A percentile compares a stretch with the other conserved stretches of the same genome.
Evolutionary conservation across 371 early-diverging fungal genomes (phyloP).

Genomic region (Batkoa obscura): DNA sequence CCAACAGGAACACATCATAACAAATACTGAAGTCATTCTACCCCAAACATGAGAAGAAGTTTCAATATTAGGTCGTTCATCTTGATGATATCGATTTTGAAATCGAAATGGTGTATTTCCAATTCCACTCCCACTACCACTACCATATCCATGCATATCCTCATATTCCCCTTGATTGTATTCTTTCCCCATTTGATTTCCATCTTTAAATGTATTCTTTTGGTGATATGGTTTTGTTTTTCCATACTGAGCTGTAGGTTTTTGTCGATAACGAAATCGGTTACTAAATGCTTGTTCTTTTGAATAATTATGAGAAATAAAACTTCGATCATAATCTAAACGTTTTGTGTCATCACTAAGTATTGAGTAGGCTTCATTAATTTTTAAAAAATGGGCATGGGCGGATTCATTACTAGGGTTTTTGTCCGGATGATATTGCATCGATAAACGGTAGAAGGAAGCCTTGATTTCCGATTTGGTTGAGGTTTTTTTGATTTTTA

Average conservation of each 20-base stretch:
- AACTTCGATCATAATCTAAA: slow-evolving; percentile 47
- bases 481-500: slow-evolving; percentile 27
- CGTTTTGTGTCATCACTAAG: slow-evolving; percentile 50
- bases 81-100: background rate
- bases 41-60: too few relatives aligned
- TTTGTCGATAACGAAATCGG: background rate
- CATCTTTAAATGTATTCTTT: background rate
- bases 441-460: slow-evolving; percentile 64
- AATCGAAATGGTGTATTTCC: background rate
- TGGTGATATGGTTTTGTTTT: background rate
- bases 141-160: too few relatives aligned
- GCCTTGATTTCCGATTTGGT: slow-evolving; percentile 46
- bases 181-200: background rate
- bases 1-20: too few relatives aligned
- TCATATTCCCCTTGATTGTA: too few relatives aligned
- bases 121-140: background rate
- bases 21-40: too few relatives aligned
- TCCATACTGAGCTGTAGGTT: background rate
- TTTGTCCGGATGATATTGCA: slow-evolving; percentile 72
- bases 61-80: background rate
- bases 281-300: background rate
- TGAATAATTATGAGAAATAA: background rate
- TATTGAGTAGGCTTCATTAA: slow-evolving; percentile 72
- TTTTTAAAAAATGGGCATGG: slow-evolving; percentile 44
- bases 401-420: slow-evolving; percentile 46